phyloP scores from a whole-genome alignment of 352 stramenopile genomes.

The Pythium plurisporium region DNA sequence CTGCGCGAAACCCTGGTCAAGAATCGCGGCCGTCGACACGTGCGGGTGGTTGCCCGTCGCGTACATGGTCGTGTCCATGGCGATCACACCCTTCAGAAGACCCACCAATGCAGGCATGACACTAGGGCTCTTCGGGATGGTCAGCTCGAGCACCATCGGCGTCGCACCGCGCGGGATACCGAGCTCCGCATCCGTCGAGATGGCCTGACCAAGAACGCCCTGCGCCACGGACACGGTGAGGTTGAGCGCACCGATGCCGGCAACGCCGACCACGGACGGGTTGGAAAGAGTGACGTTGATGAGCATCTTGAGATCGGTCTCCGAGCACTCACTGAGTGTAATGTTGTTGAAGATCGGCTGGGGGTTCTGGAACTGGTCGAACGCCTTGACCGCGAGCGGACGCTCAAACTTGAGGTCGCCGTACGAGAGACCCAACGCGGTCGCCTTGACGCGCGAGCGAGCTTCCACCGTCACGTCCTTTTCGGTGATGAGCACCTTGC shows the following conservation, averaged over 20 bases:
- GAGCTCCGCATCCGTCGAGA: not conserved
- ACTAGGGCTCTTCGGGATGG: conserved; percentile 4
- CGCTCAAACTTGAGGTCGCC: conserved; percentile 12
- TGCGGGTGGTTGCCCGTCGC: conserved; percentile 25
- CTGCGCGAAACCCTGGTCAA: conserved; percentile 19
- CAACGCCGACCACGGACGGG: conserved; percentile 15
- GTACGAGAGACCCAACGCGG: conserved; percentile 7
- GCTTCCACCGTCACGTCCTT: conserved; percentile 7
- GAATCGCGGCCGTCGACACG: conserved; percentile 12
- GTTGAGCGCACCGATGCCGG: conserved; percentile 18
- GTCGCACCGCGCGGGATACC: conserved; percentile 11
- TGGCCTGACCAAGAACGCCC: conserved; percentile 15
- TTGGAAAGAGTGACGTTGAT: conserved; percentile 23
- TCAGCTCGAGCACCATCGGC: conserved; percentile 4
- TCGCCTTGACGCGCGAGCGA: not conserved
- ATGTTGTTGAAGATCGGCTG: conserved; percentile 14
- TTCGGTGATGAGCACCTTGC: conserved; percentile 8
- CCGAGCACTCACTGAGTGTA: conserved; percentile 9
- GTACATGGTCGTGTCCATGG: conserved; percentile 13
- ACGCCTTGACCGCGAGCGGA: conserved; percentile 8
- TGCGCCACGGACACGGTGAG: conserved; percentile 13
- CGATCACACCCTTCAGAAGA: not conserved
- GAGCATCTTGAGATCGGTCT: conserved; percentile 11
- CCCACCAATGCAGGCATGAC: not conserved
- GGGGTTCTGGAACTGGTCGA: conserved; percentile 16